Evolutionary conservation across 306 rosid genomes (phyloP).

Genomic region (Pueraria montana): DNA sequence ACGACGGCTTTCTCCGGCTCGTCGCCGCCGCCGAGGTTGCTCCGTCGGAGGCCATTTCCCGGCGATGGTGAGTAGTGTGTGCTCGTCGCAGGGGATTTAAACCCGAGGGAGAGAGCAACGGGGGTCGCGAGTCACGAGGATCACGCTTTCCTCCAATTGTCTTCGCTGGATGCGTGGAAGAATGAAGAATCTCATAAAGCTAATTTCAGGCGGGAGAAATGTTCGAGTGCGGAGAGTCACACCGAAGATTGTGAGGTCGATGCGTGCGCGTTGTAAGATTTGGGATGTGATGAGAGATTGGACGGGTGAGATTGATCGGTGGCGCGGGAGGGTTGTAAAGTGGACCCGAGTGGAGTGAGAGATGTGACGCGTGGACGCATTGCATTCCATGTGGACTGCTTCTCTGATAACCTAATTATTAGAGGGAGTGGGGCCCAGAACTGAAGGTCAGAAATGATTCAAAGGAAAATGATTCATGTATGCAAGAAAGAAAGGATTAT

Average conservation of each 20-base stretch:
- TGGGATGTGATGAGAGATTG: not conserved
- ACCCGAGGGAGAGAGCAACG: slow-evolving; percentile 26
- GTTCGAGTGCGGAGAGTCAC: not conserved
- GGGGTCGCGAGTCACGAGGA: slow-evolving; percentile 67
- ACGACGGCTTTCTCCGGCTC: slow-evolving; percentile 80
- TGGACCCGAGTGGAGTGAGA: not conserved
- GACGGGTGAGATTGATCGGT: slow-evolving; percentile 27
- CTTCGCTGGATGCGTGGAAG: slow-evolving; percentile 59
- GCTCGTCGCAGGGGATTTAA: slow-evolving; percentile 58
- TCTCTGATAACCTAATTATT: slow-evolving; percentile 59
- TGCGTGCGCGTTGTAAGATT: not conserved
- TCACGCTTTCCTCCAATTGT: slow-evolving; percentile 50
- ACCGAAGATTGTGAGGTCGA: not conserved
- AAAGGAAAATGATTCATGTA: slow-evolving; percentile 1
- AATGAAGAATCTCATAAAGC: slow-evolving; percentile 52
- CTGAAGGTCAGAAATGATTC: slow-evolving; percentile 31
- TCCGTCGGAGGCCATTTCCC: slow-evolving; percentile 86
- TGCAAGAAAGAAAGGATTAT: not conserved
- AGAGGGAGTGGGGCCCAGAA: slow-evolving; percentile 23
- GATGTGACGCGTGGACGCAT: slow-evolving; percentile 52
- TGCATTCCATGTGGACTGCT: slow-evolving; percentile 42
- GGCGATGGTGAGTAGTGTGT: slow-evolving; percentile 20
- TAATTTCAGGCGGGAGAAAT: not conserved
- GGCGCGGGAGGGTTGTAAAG: not conserved
- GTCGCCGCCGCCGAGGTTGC: slow-evolving; percentile 74